Percentiles rank a stretch among this genome's conserved stretches.
phyloP scores from a whole-genome alignment of 2,329 filamentous ascomycete genomes.

The Akanthomyces uredinophilus region DNA sequence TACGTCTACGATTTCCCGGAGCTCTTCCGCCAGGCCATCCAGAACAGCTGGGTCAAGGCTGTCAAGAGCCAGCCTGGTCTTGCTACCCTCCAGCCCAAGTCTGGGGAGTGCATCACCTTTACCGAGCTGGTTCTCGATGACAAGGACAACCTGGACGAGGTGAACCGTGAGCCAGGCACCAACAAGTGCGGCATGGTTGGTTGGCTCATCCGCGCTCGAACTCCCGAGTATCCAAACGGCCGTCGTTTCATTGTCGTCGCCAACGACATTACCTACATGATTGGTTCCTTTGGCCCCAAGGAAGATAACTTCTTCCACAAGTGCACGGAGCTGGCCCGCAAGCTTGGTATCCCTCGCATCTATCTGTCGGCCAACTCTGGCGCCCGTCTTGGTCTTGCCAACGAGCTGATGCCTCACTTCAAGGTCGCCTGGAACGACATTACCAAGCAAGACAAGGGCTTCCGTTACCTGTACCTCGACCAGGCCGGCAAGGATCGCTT shows the following conservation, averaged over 20 bases:
- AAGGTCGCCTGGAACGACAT: slow-evolving; percentile 93
- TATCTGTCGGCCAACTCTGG: slow-evolving; percentile 99
- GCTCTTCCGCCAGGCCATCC: slow-evolving; percentile 95
- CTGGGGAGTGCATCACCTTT: slow-evolving; percentile 89
- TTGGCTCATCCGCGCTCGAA: slow-evolving; percentile 92
- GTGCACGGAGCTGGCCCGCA: slow-evolving; percentile 92
- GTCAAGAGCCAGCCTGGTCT: slow-evolving; percentile 69
- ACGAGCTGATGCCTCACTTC: slow-evolving; percentile 95
- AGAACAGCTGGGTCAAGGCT: slow-evolving; percentile 84
- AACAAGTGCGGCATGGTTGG: slow-evolving; percentile 98
- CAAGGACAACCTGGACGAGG: slow-evolving; percentile 83
- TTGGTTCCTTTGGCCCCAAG: slow-evolving; percentile 92
- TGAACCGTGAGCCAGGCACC: slow-evolving; percentile 89
- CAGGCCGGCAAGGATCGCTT: slow-evolving; percentile 82
- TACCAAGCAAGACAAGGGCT: slow-evolving; percentile 75
- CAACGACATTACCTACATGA: slow-evolving; percentile 99
- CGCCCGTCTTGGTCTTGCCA: slow-evolving; percentile 92
- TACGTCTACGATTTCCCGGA: slow-evolving; percentile 99
- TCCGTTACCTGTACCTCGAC: slow-evolving; percentile 95
- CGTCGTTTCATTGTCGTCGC: slow-evolving; percentile 92
- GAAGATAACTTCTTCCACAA: slow-evolving; percentile 99
- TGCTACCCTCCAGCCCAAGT: slow-evolving; percentile 72
- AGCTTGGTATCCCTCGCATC: slow-evolving; percentile 91
- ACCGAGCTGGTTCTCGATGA: slow-evolving; percentile 94
- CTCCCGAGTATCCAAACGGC: slow-evolving; percentile 89